Conservation (phyloP, 768 basidiomycete genomes). For the Boletus tomentosulus region DNA sequence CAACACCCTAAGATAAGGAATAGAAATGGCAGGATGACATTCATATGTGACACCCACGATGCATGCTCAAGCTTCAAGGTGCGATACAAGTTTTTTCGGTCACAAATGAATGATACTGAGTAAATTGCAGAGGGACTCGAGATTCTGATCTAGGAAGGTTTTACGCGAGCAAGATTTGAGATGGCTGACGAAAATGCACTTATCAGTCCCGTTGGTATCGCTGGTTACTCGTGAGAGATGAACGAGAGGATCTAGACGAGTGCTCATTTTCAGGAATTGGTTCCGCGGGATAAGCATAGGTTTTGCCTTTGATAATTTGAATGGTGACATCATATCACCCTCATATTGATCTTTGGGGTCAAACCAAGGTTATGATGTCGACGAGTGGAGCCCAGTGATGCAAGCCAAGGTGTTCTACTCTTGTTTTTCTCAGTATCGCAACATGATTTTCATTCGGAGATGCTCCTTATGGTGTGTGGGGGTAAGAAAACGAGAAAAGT, state of each 20-base stretch:
- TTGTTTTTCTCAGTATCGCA: background rate
- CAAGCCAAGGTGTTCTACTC: background rate
- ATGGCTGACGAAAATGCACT: background rate
- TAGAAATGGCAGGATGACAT: background rate
- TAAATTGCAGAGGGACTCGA: background rate
- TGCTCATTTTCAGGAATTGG: background rate
- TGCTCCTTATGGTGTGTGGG: background rate
- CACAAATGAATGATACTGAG: background rate
- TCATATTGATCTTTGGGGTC: background rate
- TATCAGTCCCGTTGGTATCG: background rate
- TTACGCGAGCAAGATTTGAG: no score
- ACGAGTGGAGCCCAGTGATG: background rate
- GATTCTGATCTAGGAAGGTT: background rate
- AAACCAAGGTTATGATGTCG: background rate
- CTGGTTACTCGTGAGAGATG: background rate
- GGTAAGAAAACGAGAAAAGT: background rate
- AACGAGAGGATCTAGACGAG: background rate
- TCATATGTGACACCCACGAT: background rate
- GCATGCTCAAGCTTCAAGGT: background rate
- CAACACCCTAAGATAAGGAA: background rate
- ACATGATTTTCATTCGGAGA: constrained; percentile 3
- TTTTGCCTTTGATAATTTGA: background rate
- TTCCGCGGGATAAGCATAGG: no score
- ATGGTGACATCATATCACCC: background rate
- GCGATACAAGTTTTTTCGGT: background rate